Percentiles rank a stretch among this genome's conserved stretches.
phyloP scores from a whole-genome alignment of 768 basidiomycete genomes.

The Tulasnella sp. region DNA sequence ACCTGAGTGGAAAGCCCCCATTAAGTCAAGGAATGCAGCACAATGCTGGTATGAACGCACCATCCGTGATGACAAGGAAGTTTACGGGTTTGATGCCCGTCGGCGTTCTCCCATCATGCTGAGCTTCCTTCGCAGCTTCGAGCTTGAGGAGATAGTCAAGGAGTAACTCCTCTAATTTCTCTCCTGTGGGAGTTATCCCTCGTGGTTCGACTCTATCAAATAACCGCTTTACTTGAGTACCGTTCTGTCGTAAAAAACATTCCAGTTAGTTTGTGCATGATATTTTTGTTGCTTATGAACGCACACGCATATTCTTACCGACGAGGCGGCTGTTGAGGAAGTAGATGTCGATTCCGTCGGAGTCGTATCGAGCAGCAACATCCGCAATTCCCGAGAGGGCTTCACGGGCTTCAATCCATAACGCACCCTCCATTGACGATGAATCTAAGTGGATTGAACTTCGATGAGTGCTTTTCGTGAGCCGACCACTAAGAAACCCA shows the following conservation, averaged over 20 bases:
- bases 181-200: constrained; percentile 31
- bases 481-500: not conserved
- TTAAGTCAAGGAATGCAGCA: not conserved
- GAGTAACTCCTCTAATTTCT: constrained; percentile 32
- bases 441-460: constrained; percentile 36
- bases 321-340: constrained; percentile 38
- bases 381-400: constrained; percentile 40
- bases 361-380: constrained; percentile 38
- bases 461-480: not conserved
- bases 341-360: constrained; percentile 47
- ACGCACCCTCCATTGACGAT: constrained; percentile 38
- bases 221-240: constrained; percentile 29
- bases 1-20: constrained; percentile 10
- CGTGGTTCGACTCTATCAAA: constrained; percentile 35
- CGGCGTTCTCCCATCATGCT: constrained; percentile 21
- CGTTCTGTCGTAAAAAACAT: constrained; percentile 27
- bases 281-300: not conserved
- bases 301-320: constrained; percentile 32
- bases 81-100: constrained; percentile 44
- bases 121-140: constrained; percentile 27
- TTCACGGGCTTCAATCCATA: constrained; percentile 40
- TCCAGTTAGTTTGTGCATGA: not conserved
- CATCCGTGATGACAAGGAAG: constrained; percentile 51
- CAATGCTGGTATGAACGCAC: constrained; percentile 25
- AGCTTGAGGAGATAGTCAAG: constrained; percentile 28